These are phyloP conservation scores for Colletotrichum coccodes DNA, from an alignment of 2,329 filamentous ascomycete species.

Conservation along the genomic window DNA sequence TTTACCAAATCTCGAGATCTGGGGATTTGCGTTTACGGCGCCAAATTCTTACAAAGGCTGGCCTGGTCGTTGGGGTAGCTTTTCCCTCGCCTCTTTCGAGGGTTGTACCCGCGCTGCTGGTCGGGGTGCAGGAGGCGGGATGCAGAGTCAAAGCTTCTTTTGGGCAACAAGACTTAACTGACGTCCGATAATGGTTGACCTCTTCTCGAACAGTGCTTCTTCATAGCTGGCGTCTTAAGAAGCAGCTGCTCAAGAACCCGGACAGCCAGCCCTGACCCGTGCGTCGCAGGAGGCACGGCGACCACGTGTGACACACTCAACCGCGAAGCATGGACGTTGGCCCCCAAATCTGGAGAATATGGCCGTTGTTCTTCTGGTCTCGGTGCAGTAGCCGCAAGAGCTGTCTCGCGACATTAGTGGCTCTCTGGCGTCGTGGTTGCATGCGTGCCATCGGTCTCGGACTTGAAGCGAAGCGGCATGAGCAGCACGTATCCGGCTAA, in stretches of 20 bases:
- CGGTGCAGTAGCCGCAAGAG: conserved; percentile 24
- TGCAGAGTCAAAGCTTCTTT: conserved; percentile 27
- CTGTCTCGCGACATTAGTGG: conserved; percentile 4
- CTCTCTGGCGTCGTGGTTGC: conserved; percentile 14
- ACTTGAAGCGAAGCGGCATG: conserved; percentile 22
- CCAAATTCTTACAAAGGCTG: not conserved
- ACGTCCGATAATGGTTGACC: conserved; percentile 11
- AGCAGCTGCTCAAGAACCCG: not conserved
- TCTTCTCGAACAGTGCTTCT: conserved; percentile 16
- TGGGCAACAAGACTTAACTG: conserved; percentile 16
- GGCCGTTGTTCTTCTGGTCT: conserved; percentile 29
- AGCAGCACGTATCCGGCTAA: conserved; percentile 11
- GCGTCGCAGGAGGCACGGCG: conserved; percentile 1
- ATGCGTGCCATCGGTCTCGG: conserved; percentile 22
- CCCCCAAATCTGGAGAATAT: conserved; percentile 29
- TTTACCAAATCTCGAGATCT: too few relatives aligned
- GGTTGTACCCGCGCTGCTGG: not conserved
- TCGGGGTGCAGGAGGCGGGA: conserved; percentile 17
- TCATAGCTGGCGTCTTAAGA: not conserved
- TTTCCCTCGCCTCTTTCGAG: conserved; percentile 1
- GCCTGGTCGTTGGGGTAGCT: not conserved
- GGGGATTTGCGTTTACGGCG: not conserved
- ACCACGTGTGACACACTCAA: conserved; percentile 11
- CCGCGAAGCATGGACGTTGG: conserved; percentile 16
- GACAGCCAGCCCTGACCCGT: conserved; percentile 6